These are phyloP conservation scores for Hypoxylon subgilvum DNA, from an alignment of 495 filamentous ascomycete genomes.

Conservation along the genomic window DNA sequence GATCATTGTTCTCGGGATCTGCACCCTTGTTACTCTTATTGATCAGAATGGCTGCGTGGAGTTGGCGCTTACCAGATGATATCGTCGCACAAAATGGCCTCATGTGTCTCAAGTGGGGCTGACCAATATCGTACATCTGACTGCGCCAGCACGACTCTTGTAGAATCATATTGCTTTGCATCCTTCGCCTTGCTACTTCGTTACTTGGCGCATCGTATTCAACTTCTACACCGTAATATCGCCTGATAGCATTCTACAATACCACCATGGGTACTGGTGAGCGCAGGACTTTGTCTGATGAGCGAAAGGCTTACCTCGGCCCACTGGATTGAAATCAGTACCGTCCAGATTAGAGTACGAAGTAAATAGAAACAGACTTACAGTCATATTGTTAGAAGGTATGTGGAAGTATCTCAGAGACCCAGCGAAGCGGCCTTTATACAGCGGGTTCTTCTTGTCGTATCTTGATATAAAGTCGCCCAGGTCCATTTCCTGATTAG, in stretches of 20 bases:
- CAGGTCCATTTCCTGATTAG: conserved; percentile 28
- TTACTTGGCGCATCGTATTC: conserved; percentile 8
- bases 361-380: conserved; percentile 7
- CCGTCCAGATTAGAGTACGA: neutral
- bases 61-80: conserved; percentile 33
- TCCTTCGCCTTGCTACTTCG: conserved; percentile 4
- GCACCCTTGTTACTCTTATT: neutral
- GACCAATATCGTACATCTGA: conserved; percentile 29
- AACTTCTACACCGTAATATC: conserved; percentile 24
- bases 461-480: neutral
- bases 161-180: conserved; percentile 24
- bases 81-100: conserved; percentile 42
- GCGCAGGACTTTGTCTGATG: neutral
- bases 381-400: conserved; percentile 37
- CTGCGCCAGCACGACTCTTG: conserved; percentile 31
- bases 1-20: conserved; percentile 24
- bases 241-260: conserved; percentile 26
- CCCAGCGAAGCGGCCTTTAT: neutral
- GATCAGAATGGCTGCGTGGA: neutral
- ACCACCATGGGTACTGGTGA: neutral
- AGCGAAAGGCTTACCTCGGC: conserved; percentile 21
- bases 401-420: conserved; percentile 32
- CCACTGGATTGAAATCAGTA: conserved; percentile 22
- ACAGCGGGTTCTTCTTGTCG: neutral
- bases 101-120: conserved; percentile 49